Conservation (phyloP, 148 eudicot species). For the Fagopyrum esculentum region DNA sequence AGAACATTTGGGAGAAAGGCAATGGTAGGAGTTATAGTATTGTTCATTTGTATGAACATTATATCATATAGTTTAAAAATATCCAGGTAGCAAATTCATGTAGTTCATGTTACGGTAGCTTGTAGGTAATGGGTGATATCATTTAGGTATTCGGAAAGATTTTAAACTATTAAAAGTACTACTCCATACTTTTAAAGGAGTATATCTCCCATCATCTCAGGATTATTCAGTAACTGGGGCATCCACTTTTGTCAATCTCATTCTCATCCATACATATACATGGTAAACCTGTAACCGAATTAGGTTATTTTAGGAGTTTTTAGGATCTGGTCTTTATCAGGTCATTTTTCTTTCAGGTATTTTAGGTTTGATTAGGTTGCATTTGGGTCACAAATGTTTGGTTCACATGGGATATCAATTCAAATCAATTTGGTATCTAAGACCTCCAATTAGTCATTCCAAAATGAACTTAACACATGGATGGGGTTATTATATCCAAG, state of each 20-base stretch:
- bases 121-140: not conserved
- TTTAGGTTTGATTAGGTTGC: not conserved
- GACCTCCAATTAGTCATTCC: no score
- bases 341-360: not conserved
- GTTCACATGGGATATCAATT: not conserved
- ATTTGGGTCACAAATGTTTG: no score
- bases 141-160: not conserved
- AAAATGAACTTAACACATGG: not conserved
- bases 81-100: not conserved
- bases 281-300: not conserved
- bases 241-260: not conserved
- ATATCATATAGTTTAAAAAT: not conserved
- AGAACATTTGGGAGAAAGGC: not conserved
- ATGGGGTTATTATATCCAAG: not conserved
- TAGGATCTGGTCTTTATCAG: not conserved
- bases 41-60: not conserved
- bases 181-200: not conserved
- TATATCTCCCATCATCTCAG: no score
- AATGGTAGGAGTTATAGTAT: not conserved
- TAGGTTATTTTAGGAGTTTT: slow-evolving; percentile 3
- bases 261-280: not conserved
- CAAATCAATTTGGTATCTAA: not conserved
- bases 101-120: not conserved
- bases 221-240: not conserved
- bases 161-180: not conserved